Percentiles rank a stretch among this genome's conserved stretches.
Conservation (phyloP, 306 rosid species). For the Neltuma alba region DNA sequence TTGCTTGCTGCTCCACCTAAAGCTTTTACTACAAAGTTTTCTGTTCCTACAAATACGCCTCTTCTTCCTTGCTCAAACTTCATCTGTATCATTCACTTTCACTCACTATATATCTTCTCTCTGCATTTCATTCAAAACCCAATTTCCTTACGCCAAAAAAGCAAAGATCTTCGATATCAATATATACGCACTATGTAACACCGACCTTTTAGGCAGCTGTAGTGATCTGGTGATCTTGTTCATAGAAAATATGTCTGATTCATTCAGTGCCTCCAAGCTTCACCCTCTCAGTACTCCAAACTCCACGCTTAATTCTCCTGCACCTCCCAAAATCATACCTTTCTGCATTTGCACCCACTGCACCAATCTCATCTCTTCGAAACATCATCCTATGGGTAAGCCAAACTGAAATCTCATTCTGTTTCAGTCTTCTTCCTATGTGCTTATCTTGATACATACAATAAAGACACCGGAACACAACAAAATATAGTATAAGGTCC, state of each 20-base stretch:
- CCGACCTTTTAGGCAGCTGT: slow-evolving; percentile 10
- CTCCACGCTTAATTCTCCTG: slow-evolving; percentile 25
- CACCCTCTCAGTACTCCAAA: slow-evolving; percentile 37
- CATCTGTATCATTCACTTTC: slow-evolving; percentile 15
- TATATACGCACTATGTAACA: not conserved
- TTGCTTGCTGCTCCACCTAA: slow-evolving; percentile 45
- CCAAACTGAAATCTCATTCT: not conserved
- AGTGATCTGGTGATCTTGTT: not conserved
- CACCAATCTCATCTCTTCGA: slow-evolving; percentile 38
- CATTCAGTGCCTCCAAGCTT: slow-evolving; percentile 36
- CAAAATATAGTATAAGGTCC: too few relatives aligned
- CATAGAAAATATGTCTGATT: slow-evolving; percentile 40
- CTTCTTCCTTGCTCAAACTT: slow-evolving; percentile 13
- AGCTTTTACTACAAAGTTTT: slow-evolving; percentile 47
- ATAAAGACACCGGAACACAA: not conserved
- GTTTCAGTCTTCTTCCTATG: not conserved
- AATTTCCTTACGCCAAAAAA: slow-evolving; percentile 25
- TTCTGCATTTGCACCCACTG: slow-evolving; percentile 43
- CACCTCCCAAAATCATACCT: slow-evolving; percentile 39
- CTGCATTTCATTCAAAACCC: slow-evolving; percentile 12
- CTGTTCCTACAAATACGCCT: slow-evolving; percentile 39
- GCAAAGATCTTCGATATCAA: not conserved
- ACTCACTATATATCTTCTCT: slow-evolving; percentile 29
- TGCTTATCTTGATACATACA: not conserved
- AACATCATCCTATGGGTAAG: slow-evolving; percentile 52